Evolutionary conservation across 2,329 filamentous ascomycete genomes (phyloP).

Genomic region (Penicillium hordei): DNA sequence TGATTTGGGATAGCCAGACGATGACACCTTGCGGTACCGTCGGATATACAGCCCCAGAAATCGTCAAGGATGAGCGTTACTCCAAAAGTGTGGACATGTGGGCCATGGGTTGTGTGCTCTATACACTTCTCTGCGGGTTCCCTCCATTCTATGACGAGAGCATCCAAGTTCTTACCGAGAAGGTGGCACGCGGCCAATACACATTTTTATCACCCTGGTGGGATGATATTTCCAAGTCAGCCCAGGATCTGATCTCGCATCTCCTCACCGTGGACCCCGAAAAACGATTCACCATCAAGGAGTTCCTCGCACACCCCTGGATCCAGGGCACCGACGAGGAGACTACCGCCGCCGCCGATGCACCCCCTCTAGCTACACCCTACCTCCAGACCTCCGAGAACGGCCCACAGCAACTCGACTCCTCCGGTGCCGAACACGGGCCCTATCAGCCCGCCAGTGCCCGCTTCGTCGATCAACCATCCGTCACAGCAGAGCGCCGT

Average conservation of each 20-base stretch:
- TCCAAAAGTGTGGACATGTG: conserved; percentile 99
- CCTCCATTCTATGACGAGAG: conserved; percentile 98
- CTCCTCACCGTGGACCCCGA: conserved; percentile 92
- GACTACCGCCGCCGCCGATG: conserved; percentile 66
- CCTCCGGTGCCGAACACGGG: conserved; percentile 40
- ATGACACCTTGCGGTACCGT: conserved; percentile 99
- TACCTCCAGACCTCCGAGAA: conserved; percentile 57
- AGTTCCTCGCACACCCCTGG: conserved; percentile 96
- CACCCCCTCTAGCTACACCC: conserved; percentile 70
- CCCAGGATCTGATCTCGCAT: conserved; percentile 91
- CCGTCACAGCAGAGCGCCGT: conserved; percentile 59
- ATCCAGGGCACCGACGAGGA: conserved; percentile 70
- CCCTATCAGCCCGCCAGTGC: conserved; percentile 50
- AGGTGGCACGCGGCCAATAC: conserved; percentile 94
- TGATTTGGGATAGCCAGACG: conserved; percentile 96
- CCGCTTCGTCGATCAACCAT: conserved; percentile 59
- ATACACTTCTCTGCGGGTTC: conserved; percentile 95
- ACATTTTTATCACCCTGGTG: conserved; percentile 99
- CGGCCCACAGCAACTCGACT: conserved; percentile 56
- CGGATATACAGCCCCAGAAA: conserved; percentile 96
- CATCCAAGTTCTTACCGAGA: conserved; percentile 94
- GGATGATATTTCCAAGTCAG: conserved; percentile 95
- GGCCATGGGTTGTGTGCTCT: conserved; percentile 94
- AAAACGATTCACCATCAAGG: conserved; percentile 87
- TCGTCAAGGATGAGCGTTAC: conserved; percentile 97